Percentiles rank a stretch among this genome's conserved stretches.
These are phyloP conservation scores for Bidens hawaiensis DNA, from an alignment of 140 eudicot species.

Conservation along the genomic window DNA sequence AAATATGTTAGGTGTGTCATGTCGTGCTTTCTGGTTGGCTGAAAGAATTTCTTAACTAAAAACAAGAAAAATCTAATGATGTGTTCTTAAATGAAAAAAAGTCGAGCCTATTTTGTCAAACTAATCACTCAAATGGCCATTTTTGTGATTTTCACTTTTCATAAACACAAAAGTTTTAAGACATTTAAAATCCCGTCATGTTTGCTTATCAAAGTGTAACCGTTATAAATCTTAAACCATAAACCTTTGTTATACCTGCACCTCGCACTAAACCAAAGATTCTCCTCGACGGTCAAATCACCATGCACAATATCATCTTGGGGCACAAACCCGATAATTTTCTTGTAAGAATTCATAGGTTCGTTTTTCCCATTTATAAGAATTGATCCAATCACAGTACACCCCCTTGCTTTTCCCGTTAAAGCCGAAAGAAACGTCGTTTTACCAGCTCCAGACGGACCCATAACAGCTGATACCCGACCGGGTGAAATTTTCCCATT, in stretches of 20 bases:
- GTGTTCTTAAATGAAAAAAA: too few species aligned
- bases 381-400: constrained; percentile 66
- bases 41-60: too few species aligned
- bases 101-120: too few species aligned
- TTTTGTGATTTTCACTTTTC: too few species aligned
- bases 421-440: constrained; percentile 91
- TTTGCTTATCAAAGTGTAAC: too few species aligned
- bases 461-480: constrained; percentile 93
- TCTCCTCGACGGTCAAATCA: constrained; percentile 92
- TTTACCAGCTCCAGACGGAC: constrained; percentile 99
- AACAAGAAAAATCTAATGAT: too few species aligned
- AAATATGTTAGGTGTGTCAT: too few species aligned
- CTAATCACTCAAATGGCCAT: too few species aligned
- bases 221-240: not conserved
- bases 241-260: constrained; percentile 63
- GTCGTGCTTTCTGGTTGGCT: too few species aligned
- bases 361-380: constrained; percentile 76
- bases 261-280: constrained; percentile 93
- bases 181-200: too few species aligned
- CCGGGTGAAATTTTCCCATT: constrained; percentile 83
- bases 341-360: constrained; percentile 69
- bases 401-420: constrained; percentile 84
- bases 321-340: constrained; percentile 87
- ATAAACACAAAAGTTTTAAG: too few species aligned
- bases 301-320: constrained; percentile 99